Evolutionary conservation across 495 filamentous ascomycete species (phyloP), one percentile per base, ranked within the genome.

Genomic region (Polyplosphaeria fusca): DNA sequence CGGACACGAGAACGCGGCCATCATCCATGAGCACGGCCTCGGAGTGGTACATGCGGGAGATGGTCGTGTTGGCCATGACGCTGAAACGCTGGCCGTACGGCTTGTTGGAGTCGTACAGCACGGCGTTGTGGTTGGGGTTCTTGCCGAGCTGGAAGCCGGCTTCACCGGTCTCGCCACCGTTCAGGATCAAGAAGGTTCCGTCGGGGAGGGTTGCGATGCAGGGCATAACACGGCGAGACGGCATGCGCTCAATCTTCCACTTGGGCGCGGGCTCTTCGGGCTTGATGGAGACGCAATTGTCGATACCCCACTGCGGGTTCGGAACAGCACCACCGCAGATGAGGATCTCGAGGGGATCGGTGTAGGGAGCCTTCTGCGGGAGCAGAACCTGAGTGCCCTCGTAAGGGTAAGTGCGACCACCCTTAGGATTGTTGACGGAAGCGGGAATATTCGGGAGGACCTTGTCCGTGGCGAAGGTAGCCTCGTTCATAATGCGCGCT

Each of bases 211-310:
- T 79, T 0, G 80, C 75, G 72, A 86, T 85, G 76, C 81, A 84
- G 25, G 77, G 67, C 64, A 86, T 76, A 32, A 86, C 82, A 37
- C 83, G 82, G 58, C 76, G 72, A 4, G 80, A 83, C 23, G 83
- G 83, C 83, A 86, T 84, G 44, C 83, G 79, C 68, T 86, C 83
- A 19, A 86, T 68, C 3, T 70, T 74, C 83, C 83, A 86, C 4
- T 67, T 66, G 0, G 81, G 75, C 39, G 75, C 70, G 18, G 71
- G 65, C 2, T 64, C 78, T 44, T 86, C 83, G 11, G 83, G 83
- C 23, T 74, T 69, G 27, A 76, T 83, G 23, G 78, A 78, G 2
- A 84, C 81, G 68, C 83, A 86, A 71, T 85, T 86, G 67, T 86
- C 83, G 14, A 85, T 65, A 25, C 82, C 82, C 44, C 69, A 69